Conservation (phyloP, 768 basidiomycete genomes). For the Serendipita vermifera region DNA sequence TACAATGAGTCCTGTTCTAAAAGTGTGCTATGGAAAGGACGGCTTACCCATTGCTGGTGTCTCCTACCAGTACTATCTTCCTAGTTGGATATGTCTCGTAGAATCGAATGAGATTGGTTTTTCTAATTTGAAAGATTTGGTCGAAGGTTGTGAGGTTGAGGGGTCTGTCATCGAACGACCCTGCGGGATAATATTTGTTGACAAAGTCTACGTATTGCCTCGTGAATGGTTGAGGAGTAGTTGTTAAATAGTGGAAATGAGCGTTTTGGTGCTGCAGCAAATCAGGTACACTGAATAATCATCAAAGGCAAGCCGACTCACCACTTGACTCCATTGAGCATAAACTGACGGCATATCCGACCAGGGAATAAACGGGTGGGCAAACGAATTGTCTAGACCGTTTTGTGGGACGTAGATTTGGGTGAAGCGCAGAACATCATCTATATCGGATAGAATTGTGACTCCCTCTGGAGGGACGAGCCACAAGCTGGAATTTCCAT, state of each 20-base stretch:
- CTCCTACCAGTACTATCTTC: conserved; percentile 19
- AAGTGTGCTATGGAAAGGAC: neutral
- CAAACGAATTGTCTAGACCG: conserved; percentile 25
- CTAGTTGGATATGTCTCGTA: conserved; percentile 25
- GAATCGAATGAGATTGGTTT: conserved; percentile 18
- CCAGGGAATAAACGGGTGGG: conserved; percentile 21
- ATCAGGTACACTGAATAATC: neutral
- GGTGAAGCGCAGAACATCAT: conserved; percentile 26
- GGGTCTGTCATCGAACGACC: conserved; percentile 24
- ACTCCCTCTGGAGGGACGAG: conserved; percentile 22
- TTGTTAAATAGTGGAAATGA: conserved; percentile 28
- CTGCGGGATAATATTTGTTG: conserved; percentile 23
- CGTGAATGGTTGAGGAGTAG: conserved; percentile 25
- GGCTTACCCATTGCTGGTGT: conserved; percentile 12
- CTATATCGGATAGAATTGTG: conserved; percentile 26
- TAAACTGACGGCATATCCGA: conserved; percentile 23
- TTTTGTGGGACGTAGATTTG: conserved; percentile 25
- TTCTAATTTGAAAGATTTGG: conserved; percentile 22
- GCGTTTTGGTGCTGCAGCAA: conserved; percentile 15
- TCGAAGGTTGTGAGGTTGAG: conserved; percentile 24
- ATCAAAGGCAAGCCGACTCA: neutral
- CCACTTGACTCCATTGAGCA: conserved; percentile 19
- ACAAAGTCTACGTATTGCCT: conserved; percentile 25
- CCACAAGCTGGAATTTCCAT: conserved; percentile 22
- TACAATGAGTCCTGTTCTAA: neutral